Evolutionary conservation across 352 stramenopile species (phyloP).

Genomic region (Globisporangium spinosum): DNA sequence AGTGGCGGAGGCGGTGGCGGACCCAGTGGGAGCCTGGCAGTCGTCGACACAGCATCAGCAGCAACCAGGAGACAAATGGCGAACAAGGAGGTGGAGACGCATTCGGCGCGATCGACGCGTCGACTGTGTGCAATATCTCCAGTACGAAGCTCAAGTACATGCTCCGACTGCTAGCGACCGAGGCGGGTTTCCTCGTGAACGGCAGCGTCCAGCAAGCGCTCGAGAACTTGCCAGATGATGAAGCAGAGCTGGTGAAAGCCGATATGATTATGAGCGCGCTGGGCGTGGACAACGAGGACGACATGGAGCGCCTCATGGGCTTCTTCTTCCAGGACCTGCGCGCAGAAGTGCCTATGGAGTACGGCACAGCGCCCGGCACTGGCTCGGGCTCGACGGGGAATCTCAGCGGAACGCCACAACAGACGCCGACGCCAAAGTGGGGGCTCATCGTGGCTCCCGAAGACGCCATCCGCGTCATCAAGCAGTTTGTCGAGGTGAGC

Average conservation of each 20-base stretch:
- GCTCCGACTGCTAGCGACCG: conserved; percentile 77
- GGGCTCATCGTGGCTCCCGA: conserved; percentile 76
- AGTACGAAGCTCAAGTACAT: conserved; percentile 86
- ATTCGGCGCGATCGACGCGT: conserved; percentile 48
- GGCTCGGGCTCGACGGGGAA: conserved; percentile 2
- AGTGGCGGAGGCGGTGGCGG: background rate
- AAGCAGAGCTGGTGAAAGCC: conserved; percentile 80
- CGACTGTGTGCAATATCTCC: conserved; percentile 59
- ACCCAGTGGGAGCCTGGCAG: background rate
- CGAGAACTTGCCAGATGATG: conserved; percentile 64
- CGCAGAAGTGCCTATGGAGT: conserved; percentile 44
- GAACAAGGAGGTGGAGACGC: conserved; percentile 24
- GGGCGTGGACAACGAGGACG: conserved; percentile 81
- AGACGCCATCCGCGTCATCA: conserved; percentile 85
- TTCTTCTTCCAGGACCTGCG: conserved; percentile 74
- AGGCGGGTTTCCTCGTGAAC: conserved; percentile 89
- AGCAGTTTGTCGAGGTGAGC: conserved; percentile 84
- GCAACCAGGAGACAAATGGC: conserved; percentile 10
- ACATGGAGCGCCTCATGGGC: conserved; percentile 81
- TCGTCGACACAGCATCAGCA: background rate
- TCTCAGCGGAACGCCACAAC: conserved; percentile 7
- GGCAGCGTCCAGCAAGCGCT: conserved; percentile 72
- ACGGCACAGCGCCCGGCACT: conserved; percentile 1
- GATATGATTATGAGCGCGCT: conserved; percentile 87
- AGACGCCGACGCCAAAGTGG: conserved; percentile 36